Base-by-base conservation (phyloP, 176 grass and related monocot species). In the Triticum timopheevii region DNA sequence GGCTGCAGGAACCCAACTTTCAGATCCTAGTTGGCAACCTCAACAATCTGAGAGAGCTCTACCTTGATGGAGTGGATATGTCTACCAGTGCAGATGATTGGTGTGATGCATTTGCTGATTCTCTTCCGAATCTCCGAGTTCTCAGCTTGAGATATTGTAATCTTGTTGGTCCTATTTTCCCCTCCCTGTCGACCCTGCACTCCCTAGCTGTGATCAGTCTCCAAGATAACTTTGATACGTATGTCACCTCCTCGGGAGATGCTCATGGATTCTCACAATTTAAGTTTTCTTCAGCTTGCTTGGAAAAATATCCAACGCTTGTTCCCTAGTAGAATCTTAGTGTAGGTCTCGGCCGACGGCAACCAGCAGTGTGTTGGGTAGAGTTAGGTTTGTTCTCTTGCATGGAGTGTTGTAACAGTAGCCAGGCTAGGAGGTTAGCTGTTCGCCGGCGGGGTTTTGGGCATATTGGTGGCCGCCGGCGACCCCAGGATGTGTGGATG, bases 141-240 rank as follows among this genome's bases (percentile, higher is more conserved):
- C 82, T 91, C 59, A 91, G 90, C 40, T 77, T 91, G 82, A 8
- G 2, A 0, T 13, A 25, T 1, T 91, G 86, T 23, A 34, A 61
- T 2, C 86, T 91, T 24, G 6, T 10, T 25, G 78, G 78, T 52
- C 62, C 62, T 24, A 77, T 91, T 67, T 62, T 70, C 47, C 3
- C 1, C 0, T 82, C 77, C 3, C 71, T 88, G 25, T 69, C 50
- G 7, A 11, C 6, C 11, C 86, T 91, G 2, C 22, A 19, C 4
- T 19, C 73, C 16, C 45, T 20, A 17, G 20, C 16, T 40, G 54
- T 28, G 15, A 85, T 88, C 58, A 69, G 56, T 4, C 79, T 87
- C 22, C 49, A n/a, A 24, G 0, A 0, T 0, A 76, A 82, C 13
- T 4, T 31, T 4, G 2, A 0, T 82, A 76, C 65, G 1, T n/a